Conservation (phyloP, 208 protist species). For the Naegleria lovaniensis region DNA sequence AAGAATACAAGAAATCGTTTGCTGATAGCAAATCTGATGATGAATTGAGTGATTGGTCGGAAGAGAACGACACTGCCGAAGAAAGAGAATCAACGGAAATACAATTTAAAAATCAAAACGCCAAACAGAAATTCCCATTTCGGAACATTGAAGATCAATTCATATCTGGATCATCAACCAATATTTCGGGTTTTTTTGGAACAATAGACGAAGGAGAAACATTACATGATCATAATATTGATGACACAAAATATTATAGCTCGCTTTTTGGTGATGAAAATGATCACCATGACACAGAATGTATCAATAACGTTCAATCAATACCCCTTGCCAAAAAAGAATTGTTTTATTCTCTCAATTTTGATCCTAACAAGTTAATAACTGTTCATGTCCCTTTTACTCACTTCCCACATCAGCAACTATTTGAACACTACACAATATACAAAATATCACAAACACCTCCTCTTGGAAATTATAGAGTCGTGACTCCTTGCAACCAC, state of each 20-base stretch:
- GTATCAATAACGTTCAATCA: too few relatives aligned
- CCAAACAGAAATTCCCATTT: neutral
- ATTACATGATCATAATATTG: neutral
- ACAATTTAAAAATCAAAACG: neutral
- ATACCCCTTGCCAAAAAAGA: neutral
- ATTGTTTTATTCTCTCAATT: neutral
- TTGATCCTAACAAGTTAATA: neutral
- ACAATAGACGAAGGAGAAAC: neutral
- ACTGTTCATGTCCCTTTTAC: neutral
- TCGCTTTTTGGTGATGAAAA: neutral
- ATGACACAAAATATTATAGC: neutral
- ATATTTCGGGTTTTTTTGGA: neutral
- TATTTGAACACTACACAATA: neutral
- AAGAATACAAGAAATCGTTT: neutral
- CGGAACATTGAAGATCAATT: neutral
- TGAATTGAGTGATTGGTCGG: neutral
- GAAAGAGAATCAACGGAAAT: neutral
- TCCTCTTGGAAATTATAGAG: neutral
- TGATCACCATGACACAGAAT: neutral
- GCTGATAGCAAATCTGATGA: neutral
- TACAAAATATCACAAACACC: neutral
- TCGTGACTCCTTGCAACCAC: neutral
- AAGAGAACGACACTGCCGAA: neutral
- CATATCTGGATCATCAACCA: neutral
- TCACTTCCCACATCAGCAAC: neutral